These are phyloP conservation scores for Kalaharituber pfeilii DNA, from an alignment of 2,329 filamentous ascomycete species.

Conservation along the genomic window DNA sequence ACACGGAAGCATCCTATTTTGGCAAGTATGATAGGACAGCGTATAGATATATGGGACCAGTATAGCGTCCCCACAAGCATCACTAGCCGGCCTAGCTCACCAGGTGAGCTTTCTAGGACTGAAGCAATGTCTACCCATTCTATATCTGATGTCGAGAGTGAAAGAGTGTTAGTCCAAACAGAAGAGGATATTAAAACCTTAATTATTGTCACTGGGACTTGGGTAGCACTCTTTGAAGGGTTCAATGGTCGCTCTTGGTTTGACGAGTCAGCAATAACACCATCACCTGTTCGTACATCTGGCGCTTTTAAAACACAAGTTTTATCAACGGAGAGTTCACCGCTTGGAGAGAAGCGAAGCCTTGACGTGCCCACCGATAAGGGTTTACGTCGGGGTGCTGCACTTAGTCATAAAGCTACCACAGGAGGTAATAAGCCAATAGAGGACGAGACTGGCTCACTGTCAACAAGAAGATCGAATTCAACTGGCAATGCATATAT, in stretches of 20 bases:
- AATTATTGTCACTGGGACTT: slow-evolving; percentile 37
- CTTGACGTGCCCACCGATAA: neutral
- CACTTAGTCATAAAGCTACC: slow-evolving; percentile 3
- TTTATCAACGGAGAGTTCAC: slow-evolving; percentile 1
- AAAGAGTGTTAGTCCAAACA: slow-evolving; percentile 30
- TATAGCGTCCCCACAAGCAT: slow-evolving; percentile 35
- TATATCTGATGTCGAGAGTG: slow-evolving; percentile 7
- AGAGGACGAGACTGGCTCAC: neutral
- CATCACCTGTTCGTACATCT: slow-evolving; percentile 4
- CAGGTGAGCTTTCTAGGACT: neutral
- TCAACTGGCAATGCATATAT: neutral
- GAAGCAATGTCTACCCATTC: slow-evolving; percentile 1
- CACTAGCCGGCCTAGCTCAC: slow-evolving; percentile 11
- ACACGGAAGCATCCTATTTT: slow-evolving; percentile 57
- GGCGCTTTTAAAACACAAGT: neutral
- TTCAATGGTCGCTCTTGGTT: slow-evolving; percentile 17
- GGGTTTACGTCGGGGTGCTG: slow-evolving; percentile 7
- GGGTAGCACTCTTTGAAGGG: slow-evolving; percentile 35
- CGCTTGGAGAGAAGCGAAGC: neutral
- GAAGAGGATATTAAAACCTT: slow-evolving; percentile 29
- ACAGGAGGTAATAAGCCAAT: neutral
- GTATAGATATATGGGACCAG: slow-evolving; percentile 50
- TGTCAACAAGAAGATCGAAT: neutral
- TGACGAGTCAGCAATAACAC: slow-evolving; percentile 9
- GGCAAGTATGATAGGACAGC: slow-evolving; percentile 45